phyloP scores from a whole-genome alignment of 1,284 basidiomycete species.

The Marasmius fiardii region DNA sequence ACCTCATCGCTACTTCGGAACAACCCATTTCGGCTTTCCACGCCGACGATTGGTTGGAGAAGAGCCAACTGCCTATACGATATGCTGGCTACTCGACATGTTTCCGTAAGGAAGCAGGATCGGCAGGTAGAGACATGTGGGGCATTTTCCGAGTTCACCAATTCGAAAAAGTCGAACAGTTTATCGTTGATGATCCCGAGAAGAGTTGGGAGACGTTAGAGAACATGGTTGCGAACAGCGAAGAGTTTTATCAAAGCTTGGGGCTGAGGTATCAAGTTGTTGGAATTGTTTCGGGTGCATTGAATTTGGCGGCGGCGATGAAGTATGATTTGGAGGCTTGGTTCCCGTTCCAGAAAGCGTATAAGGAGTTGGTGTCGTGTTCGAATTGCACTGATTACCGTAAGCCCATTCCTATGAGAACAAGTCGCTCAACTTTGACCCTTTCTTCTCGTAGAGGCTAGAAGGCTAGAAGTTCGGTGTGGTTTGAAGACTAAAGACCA shows the following conservation, averaged over 20 bases:
- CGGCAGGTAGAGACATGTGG: conserved; percentile 98
- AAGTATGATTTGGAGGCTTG: conserved; percentile 99
- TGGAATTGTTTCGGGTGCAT: conserved; percentile 93
- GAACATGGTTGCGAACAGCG: conserved; percentile 84
- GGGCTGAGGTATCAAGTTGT: conserved; percentile 90
- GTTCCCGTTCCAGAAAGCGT: conserved; percentile 97
- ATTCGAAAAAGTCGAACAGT: conserved; percentile 99
- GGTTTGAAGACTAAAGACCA: conserved; percentile 88
- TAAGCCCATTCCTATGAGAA: no score
- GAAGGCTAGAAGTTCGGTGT: conserved; percentile 86
- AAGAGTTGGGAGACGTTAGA: conserved; percentile 96
- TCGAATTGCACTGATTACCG: conserved; percentile 96
- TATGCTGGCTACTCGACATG: conserved; percentile 92
- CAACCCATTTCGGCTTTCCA: conserved; percentile 97
- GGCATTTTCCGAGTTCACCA: conserved; percentile 99
- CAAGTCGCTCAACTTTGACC: not conserved
- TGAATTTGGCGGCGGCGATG: conserved; percentile 96
- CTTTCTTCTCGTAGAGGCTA: conserved; percentile 66
- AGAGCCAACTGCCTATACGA: conserved; percentile 86
- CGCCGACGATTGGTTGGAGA: conserved; percentile 96
- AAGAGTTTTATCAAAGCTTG: conserved; percentile 95
- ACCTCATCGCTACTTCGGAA: conserved; percentile 98
- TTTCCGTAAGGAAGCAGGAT: conserved; percentile 98
- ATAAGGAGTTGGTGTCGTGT: conserved; percentile 94
- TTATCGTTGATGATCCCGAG: conserved; percentile 92